A percentile compares a stretch with the other conserved stretches of the same genome.
phyloP scores from a whole-genome alignment of 148 eudicot species.

The Rhododendron kiyosumense region DNA sequence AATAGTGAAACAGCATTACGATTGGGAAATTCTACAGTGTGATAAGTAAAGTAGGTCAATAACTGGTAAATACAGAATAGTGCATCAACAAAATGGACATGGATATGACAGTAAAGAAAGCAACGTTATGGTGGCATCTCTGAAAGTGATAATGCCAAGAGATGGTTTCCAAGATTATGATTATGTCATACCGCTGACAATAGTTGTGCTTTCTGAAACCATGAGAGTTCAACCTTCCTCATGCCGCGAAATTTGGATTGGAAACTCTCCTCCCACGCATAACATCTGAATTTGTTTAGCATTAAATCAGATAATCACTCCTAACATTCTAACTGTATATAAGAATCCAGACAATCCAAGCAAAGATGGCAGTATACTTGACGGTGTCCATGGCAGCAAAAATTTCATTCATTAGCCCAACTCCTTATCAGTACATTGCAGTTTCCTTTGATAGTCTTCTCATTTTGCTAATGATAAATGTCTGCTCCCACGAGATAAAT shows the following conservation, averaged over 20 bases:
- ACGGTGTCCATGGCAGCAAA: conserved; percentile 61
- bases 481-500: conserved; percentile 22
- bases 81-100: neutral
- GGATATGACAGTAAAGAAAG: neutral
- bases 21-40: neutral
- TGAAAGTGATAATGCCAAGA: neutral
- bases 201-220: conserved; percentile 45
- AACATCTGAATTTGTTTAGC: conserved; percentile 34
- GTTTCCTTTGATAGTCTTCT: conserved; percentile 42
- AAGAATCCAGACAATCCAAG: neutral
- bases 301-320: conserved; percentile 8
- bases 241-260: conserved; percentile 43
- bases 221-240: conserved; percentile 44
- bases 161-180: neutral
- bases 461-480: conserved; percentile 42
- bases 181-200: conserved; percentile 41
- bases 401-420: conserved; percentile 52
- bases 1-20: neutral
- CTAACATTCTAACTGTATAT: neutral
- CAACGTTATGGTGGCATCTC: neutral
- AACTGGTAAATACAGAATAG: neutral
- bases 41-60: neutral
- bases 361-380: conserved; percentile 27
- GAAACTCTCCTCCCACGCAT: conserved; percentile 61
- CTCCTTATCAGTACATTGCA: conserved; percentile 53